phyloP scores from a whole-genome alignment of 106 monocot genomes.

The Apostasia ramifera region DNA sequence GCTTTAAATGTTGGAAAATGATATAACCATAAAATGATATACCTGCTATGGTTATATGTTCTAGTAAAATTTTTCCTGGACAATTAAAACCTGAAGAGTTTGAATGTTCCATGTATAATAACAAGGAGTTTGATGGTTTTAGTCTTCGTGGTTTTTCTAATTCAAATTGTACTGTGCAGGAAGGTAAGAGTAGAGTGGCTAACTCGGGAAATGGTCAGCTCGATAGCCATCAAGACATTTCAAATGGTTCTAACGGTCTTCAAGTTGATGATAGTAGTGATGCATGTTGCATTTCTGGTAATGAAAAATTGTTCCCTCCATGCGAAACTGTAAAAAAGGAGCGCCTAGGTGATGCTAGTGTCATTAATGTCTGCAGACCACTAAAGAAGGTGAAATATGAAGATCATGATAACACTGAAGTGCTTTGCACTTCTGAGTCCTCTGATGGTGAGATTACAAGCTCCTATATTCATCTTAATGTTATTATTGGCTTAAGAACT shows the following conservation, averaged over 20 bases:
- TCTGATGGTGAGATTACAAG: constrained; percentile 22
- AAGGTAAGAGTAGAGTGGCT: constrained; percentile 23
- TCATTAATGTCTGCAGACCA: constrained; percentile 31
- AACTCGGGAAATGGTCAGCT: constrained; percentile 19
- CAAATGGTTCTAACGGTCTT: constrained; percentile 23
- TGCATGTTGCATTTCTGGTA: neutral
- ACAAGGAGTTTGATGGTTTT: neutral
- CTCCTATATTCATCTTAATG: too few relatives aligned
- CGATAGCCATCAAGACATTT: constrained; percentile 17
- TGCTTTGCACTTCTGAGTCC: constrained; percentile 11
- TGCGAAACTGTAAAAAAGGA: constrained; percentile 20
- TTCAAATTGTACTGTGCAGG: constrained; percentile 30
- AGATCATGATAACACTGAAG: constrained; percentile 16
- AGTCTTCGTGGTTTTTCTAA: neutral
- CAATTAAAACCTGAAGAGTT: too few relatives aligned
- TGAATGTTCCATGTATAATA: too few relatives aligned
- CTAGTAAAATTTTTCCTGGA: too few relatives aligned
- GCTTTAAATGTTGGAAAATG: too few relatives aligned
- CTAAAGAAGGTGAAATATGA: constrained; percentile 58
- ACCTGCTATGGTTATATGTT: too few relatives aligned
- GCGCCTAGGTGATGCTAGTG: constrained; percentile 24
- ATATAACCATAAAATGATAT: too few relatives aligned
- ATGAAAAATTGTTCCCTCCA: constrained; percentile 8
- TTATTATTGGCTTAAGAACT: too few relatives aligned
- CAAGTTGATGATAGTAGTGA: constrained; percentile 13